Base-by-base conservation (phyloP, 768 basidiomycete genomes). In the Podaxis sp. region DNA sequence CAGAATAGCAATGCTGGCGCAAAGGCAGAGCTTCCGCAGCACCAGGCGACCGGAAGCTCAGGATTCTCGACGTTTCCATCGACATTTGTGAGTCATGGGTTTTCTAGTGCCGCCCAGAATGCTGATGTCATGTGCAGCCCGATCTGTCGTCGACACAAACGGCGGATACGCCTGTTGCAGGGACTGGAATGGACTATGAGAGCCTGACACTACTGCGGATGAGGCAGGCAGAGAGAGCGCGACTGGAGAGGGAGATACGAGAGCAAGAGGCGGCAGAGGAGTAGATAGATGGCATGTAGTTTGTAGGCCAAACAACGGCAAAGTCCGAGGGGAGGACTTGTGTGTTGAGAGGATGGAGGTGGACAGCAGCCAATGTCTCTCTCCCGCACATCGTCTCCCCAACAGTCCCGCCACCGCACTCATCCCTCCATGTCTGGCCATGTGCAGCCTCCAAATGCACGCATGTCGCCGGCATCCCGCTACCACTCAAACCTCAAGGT, bases 401-500 rank as follows among this genome's bases (percentile, higher is more conserved):
- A 56, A 22, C 59, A 60, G 49, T 15, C 61, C 61, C 62, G 52
- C 65, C 40, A 66, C 63, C 57, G 62, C 55, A 57, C 77, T 75
- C 76, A 72, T 69, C 62, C 73, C 72, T 64, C 69, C 71, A 53
- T 73, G 71, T 65, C 73, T 69, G 70, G 68, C 64, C 54, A 24
- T 8, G 59, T 52, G 1, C 49, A 51, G 30, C 66, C 71, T 39
- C 67, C 70, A 40, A 75, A 67, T 63, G 67, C 76, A 54, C 84
- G 85, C 65, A 90, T 89, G 87, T 83, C 88, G 3, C 80, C 87
- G 12, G 80, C 82, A 7, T 83, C 86, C 33, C 76, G 88, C 71
- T 92, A 93, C 73, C 75, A 84, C 67, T 84, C 85, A 74, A 94
- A 94, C 77, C 84, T 94, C 76, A 91, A 87, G 70, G 90, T 92